Evolutionary conservation across 805 yeast genomes (phyloP).

Genomic region (Ogataea zsoltii): DNA sequence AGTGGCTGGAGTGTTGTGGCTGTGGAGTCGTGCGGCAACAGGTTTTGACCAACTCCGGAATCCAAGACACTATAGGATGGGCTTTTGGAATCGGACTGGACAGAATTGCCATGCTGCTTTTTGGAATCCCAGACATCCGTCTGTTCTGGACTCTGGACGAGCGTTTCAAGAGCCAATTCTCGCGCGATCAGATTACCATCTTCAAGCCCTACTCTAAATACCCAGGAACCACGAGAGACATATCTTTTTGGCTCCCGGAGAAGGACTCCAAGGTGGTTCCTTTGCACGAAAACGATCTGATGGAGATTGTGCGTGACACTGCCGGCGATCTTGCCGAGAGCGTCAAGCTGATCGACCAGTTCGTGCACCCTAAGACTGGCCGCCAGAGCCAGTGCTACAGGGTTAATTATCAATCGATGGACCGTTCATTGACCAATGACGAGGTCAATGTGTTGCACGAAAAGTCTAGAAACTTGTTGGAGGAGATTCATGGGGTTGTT

Average conservation of each 20-base stretch:
- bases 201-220: slow-evolving; percentile 89
- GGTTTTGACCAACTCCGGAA: slow-evolving; percentile 73
- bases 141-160: slow-evolving; percentile 87
- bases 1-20: slow-evolving; percentile 97
- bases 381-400: slow-evolving; percentile 83
- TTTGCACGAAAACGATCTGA: slow-evolving; percentile 85
- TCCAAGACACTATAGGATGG: slow-evolving; percentile 79
- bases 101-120: slow-evolving; percentile 91
- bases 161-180: slow-evolving; percentile 74
- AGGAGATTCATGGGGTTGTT: slow-evolving; percentile 53
- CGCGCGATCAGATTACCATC: slow-evolving; percentile 59
- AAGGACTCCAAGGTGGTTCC: slow-evolving; percentile 20
- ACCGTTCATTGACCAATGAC: slow-evolving; percentile 79
- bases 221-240: slow-evolving; percentile 84
- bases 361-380: slow-evolving; percentile 80
- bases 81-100: slow-evolving; percentile 97
- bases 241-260: slow-evolving; percentile 84
- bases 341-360: slow-evolving; percentile 78
- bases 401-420: slow-evolving; percentile 93
- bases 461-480: slow-evolving; percentile 59
- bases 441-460: slow-evolving; percentile 80
- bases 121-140: slow-evolving; percentile 94
- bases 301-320: slow-evolving; percentile 83
- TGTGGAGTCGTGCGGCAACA: slow-evolving; percentile 86
- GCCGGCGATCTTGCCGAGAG: slow-evolving; percentile 91